A percentile compares a stretch with the other conserved stretches of the same genome.
phyloP scores from a whole-genome alignment of 495 filamentous ascomycete genomes.

The Podospora sp. region DNA sequence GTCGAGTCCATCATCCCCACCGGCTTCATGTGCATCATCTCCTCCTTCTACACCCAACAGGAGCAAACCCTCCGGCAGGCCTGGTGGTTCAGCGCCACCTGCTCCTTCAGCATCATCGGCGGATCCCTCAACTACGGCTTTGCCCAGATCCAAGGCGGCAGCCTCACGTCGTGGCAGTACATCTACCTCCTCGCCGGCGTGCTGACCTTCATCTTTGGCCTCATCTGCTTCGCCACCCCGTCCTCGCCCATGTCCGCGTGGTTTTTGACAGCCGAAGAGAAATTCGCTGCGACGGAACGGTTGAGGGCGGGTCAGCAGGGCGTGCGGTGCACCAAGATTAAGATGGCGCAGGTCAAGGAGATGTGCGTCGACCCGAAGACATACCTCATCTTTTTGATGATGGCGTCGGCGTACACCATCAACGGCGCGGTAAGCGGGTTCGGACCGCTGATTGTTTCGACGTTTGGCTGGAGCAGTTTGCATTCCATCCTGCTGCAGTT shows the following conservation, averaged over 20 bases:
- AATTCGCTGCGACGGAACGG: slow-evolving; percentile 67
- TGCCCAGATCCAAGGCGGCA: slow-evolving; percentile 60
- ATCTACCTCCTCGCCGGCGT: slow-evolving; percentile 78
- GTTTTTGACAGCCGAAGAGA: slow-evolving; percentile 71
- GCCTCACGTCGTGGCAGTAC: slow-evolving; percentile 59
- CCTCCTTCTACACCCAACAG: slow-evolving; percentile 58
- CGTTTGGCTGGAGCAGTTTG: slow-evolving; percentile 67
- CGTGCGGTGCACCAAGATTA: slow-evolving; percentile 64
- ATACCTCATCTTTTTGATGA: slow-evolving; percentile 49
- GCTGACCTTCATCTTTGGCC: slow-evolving; percentile 49
- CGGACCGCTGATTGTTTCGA: slow-evolving; percentile 72
- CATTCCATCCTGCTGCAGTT: slow-evolving; percentile 74
- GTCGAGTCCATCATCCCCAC: slow-evolving; percentile 53
- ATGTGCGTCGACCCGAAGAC: slow-evolving; percentile 72
- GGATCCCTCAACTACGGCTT: slow-evolving; percentile 62
- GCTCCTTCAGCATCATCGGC: slow-evolving; percentile 53
- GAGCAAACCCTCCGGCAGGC: slow-evolving; percentile 52
- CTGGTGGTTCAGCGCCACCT: slow-evolving; percentile 44
- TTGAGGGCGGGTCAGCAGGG: slow-evolving; percentile 64
- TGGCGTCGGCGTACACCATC: slow-evolving; percentile 65
- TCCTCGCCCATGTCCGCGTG: slow-evolving; percentile 73
- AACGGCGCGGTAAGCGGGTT: slow-evolving; percentile 79
- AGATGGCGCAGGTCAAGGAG: slow-evolving; percentile 26
- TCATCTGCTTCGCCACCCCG: slow-evolving; percentile 62
- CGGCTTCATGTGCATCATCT: slow-evolving; percentile 54